phyloP scores from a whole-genome alignment of 306 rosid genomes.

The Quercus gilva region DNA sequence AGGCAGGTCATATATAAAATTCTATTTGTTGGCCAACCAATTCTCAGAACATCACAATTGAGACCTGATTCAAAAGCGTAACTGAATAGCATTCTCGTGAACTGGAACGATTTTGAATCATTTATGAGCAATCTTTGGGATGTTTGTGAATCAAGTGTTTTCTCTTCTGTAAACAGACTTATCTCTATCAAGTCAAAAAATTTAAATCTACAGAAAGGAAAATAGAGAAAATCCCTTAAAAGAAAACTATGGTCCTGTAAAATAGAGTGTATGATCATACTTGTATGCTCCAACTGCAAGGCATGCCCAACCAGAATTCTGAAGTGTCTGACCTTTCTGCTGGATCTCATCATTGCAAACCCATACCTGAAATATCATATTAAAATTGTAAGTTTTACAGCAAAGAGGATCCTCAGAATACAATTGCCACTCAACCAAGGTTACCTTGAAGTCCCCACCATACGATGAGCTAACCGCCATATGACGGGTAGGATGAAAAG shows the following conservation, averaged over 20 bases:
- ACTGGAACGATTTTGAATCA: not conserved
- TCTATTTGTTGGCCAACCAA: too few relatives aligned
- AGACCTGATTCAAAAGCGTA: too few relatives aligned
- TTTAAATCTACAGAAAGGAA: not conserved
- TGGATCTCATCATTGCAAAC: conserved; percentile 54
- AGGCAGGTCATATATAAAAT: too few relatives aligned
- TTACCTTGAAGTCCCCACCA: conserved; percentile 97
- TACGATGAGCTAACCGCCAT: conserved; percentile 85
- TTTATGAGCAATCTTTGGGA: not conserved
- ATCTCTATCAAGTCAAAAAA: not conserved
- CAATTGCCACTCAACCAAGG: not conserved
- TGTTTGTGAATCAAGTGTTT: not conserved
- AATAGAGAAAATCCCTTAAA: not conserved
- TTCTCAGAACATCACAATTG: too few relatives aligned
- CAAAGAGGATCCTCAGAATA: not conserved
- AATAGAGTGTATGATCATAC: conserved; percentile 40
- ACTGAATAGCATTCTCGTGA: not conserved
- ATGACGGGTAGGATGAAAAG: conserved; percentile 66
- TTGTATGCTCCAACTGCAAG: conserved; percentile 95
- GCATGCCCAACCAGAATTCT: conserved; percentile 83
- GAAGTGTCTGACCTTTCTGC: conserved; percentile 39
- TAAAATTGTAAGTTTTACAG: conserved; percentile 9
- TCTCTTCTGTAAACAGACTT: not conserved
- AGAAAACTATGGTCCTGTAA: conserved; percentile 12
- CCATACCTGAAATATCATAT: conserved; percentile 70